Evolutionary conservation across 2,329 filamentous ascomycete genomes (phyloP).

Genomic region (Talaromyces sp.): DNA sequence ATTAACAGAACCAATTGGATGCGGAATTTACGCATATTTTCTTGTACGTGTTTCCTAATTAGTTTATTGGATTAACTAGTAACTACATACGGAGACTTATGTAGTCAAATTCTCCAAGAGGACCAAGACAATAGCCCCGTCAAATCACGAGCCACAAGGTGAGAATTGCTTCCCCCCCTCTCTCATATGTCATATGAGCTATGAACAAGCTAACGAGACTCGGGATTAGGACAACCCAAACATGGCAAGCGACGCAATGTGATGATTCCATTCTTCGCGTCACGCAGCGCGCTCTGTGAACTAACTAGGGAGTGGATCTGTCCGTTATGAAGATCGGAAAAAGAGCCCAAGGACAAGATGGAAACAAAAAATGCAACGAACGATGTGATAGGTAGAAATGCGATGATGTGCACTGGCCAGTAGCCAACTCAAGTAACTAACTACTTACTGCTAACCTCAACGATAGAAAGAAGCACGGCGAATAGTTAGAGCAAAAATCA

Average conservation of each 20-base stretch:
- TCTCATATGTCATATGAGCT: neutral
- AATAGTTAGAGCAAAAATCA: constrained; percentile 5
- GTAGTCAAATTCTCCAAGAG: neutral
- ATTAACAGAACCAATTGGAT: neutral
- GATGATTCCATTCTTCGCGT: constrained; percentile 11
- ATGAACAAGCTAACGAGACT: neutral
- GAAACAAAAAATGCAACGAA: neutral
- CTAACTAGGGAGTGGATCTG: constrained; percentile 9
- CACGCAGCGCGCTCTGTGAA: neutral
- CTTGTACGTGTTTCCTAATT: constrained; percentile 1
- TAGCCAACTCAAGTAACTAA: neutral
- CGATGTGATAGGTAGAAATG: constrained; percentile 6
- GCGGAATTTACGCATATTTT: neutral
- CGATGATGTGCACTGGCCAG: neutral
- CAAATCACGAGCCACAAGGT: neutral
- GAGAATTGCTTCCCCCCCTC: neutral
- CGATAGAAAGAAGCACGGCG: constrained; percentile 2
- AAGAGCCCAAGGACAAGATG: neutral
- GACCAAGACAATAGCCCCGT: constrained; percentile 7
- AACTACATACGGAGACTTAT: neutral
- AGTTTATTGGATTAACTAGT: neutral
- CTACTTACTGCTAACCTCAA: neutral
- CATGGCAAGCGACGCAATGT: constrained; percentile 1
- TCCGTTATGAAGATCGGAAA: constrained; percentile 16
- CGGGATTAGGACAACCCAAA: constrained; percentile 3